phyloP scores from a whole-genome alignment of 1,284 basidiomycete genomes.

The Ustilago trichophora region DNA sequence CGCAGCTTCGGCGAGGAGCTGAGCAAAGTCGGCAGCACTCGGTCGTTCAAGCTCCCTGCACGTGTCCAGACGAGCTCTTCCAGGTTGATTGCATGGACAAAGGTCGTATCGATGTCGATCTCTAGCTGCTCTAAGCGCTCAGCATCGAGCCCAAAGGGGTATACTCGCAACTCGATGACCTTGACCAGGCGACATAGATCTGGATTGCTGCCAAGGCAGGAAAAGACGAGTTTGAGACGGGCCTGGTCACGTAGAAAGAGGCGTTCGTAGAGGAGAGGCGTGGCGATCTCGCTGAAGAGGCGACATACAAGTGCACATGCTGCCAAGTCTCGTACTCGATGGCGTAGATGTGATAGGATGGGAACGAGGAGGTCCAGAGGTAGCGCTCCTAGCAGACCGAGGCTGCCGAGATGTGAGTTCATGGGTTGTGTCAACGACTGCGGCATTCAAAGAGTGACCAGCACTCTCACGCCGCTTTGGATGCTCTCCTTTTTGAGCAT shows the following conservation, averaged over 20 bases:
- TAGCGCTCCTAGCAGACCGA: conserved; percentile 38
- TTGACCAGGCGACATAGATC: conserved; percentile 44
- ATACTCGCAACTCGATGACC: conserved; percentile 60
- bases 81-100: conserved; percentile 42
- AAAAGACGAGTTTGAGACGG: conserved; percentile 54
- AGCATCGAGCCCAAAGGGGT: conserved; percentile 58
- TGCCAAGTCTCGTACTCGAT: conserved; percentile 53
- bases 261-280: conserved; percentile 57
- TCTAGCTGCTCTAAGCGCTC: conserved; percentile 59
- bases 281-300: conserved; percentile 38
- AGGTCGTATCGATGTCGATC: conserved; percentile 37
- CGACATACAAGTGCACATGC: conserved; percentile 47
- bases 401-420: conserved; percentile 2
- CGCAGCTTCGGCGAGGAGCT: conserved; percentile 27
- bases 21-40: conserved; percentile 46
- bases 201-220: conserved; percentile 34
- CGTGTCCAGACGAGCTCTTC: conserved; percentile 60
- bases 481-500: neutral
- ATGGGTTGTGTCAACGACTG: no score
- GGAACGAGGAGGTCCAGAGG: conserved; percentile 54
- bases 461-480: conserved; percentile 5
- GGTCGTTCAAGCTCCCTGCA: conserved; percentile 60
- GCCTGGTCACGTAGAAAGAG: conserved; percentile 60
- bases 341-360: conserved; percentile 46
- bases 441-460: no score